phyloP scores from a whole-genome alignment of 768 basidiomycete species.

The Mycena galopus region DNA sequence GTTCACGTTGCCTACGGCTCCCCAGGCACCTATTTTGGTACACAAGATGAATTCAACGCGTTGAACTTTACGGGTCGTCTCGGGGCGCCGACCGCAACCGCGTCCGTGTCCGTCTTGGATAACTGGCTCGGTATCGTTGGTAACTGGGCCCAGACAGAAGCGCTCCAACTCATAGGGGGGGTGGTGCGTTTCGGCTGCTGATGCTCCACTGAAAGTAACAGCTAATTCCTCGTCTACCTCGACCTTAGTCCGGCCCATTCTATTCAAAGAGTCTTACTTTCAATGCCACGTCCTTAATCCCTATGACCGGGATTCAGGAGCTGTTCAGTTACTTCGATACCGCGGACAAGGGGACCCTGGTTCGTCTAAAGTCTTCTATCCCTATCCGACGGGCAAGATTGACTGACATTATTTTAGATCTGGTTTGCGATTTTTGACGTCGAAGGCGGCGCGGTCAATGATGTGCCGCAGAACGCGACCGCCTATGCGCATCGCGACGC shows the following conservation, averaged over 20 bases:
- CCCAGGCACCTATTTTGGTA: slow-evolving; percentile 33
- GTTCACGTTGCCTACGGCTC: neutral
- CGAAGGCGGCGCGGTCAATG: slow-evolving; percentile 35
- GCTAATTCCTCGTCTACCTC: neutral
- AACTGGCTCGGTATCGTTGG: slow-evolving; percentile 33
- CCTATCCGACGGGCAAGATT: neutral
- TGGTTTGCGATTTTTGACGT: slow-evolving; percentile 39
- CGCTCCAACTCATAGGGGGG: slow-evolving; percentile 27
- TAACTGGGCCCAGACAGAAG: slow-evolving; percentile 36
- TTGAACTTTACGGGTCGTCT: slow-evolving; percentile 32
- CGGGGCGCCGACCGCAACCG: slow-evolving; percentile 14
- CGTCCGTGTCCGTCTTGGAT: slow-evolving; percentile 26
- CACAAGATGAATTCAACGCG: slow-evolving; percentile 35
- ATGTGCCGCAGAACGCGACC: slow-evolving; percentile 33
- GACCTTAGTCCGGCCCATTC: slow-evolving; percentile 33
- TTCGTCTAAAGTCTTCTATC: neutral
- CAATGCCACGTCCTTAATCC: slow-evolving; percentile 31
- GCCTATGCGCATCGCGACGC: slow-evolving; percentile 37
- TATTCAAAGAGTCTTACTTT: slow-evolving; percentile 37
- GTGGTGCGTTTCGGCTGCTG: slow-evolving; percentile 16
- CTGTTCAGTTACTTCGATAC: slow-evolving; percentile 32
- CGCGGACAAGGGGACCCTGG: slow-evolving; percentile 36
- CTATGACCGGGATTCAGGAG: slow-evolving; percentile 24
- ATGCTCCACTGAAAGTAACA: neutral
- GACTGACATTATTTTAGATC: slow-evolving; percentile 12